Conservation (phyloP, 805 yeast genomes). For the Starmerella scarabaei region DNA sequence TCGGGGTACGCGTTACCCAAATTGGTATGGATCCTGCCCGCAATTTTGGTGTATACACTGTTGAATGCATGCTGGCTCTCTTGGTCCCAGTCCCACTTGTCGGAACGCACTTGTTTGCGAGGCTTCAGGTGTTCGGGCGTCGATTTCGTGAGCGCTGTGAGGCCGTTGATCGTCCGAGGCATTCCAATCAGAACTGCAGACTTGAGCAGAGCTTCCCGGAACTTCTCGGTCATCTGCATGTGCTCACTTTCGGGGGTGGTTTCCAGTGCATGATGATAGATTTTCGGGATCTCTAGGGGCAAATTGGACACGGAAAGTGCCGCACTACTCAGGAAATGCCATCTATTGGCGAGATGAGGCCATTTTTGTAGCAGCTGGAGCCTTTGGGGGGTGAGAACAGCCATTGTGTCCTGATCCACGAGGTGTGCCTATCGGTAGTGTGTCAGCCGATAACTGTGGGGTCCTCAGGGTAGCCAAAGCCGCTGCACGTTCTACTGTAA, state of each 20-base stretch:
- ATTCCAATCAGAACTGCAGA: constrained; percentile 69
- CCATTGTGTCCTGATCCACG: too few relatives aligned
- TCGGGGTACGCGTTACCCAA: constrained; percentile 72
- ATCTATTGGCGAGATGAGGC: constrained; percentile 42
- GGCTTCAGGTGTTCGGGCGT: constrained; percentile 46
- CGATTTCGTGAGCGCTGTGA: constrained; percentile 47
- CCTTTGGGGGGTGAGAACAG: constrained; percentile 40
- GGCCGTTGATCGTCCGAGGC: constrained; percentile 72
- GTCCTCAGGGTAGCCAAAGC: too few relatives aligned
- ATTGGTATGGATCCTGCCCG: constrained; percentile 52
- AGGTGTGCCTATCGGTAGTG: too few relatives aligned
- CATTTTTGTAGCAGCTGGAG: constrained; percentile 41
- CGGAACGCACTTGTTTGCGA: constrained; percentile 21
- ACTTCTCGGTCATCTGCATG: constrained; percentile 35
- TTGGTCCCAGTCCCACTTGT: constrained; percentile 18
- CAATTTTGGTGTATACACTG: constrained; percentile 60
- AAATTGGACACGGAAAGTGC: constrained; percentile 68
- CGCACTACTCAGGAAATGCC: constrained; percentile 75
- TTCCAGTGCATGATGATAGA: constrained; percentile 55
- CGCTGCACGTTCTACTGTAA: too few relatives aligned
- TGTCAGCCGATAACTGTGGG: too few relatives aligned
- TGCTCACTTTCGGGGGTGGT: constrained; percentile 19
- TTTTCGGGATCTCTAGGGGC: constrained; percentile 64
- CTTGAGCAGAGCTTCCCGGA: constrained; percentile 68
- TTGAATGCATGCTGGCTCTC: constrained; percentile 62